Base-by-base conservation (phyloP, 2,329 filamentous ascomycete species). In the Trichoderma brevicompactum region DNA sequence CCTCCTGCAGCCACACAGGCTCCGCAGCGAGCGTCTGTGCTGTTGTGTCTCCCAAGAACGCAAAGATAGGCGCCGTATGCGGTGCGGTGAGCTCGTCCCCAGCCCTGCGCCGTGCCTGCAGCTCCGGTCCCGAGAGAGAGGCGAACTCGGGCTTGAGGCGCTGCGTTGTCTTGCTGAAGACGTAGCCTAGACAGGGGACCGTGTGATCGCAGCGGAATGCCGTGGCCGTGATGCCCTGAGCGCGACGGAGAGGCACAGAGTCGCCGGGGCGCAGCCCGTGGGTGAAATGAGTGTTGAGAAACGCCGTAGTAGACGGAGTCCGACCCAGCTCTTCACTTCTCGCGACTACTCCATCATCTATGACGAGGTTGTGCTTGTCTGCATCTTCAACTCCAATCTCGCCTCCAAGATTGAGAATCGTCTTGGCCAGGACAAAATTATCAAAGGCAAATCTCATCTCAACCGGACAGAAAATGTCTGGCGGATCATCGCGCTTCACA, bases 21-120 rank as follows among this genome's bases (percentile, higher is more conserved):
- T 72, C 79, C 0, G 71, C 70, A 10, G 76, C 77, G 7, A 83
- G 73, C 4, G 76, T 78, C 15, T 71, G 69, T 5, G 79, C 75
- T 2, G 81, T 82, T 0, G 79, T 81, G 69, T 83, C 81, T 6
- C 81, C 81, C 4, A 83, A 71, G 60, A 83, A 83, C 10, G 81
- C 81, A 54, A 83, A 81, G 1, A 83, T 74, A 43, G 80, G 78
- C 6, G 71, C 71, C 5, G 73, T 73, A 5, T 77, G 75, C 4
- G 77, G 73, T 1, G 73, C 75, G 1, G 81, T 83, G 68, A 83
- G 74, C 32, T 74, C 71, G 0, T 73, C 72, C 3, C 79, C 79
- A 0, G 75, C 69, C 40, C 76, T 69, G 7, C 80, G 77, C 17
- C 82, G 74, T 2, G 67, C 67, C 59, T 75, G 77, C 38, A 83